A percentile compares a stretch with the other conserved stretches of the same genome.
Conservation (phyloP, 352 stramenopile species). For the Plasmopara muralis region DNA sequence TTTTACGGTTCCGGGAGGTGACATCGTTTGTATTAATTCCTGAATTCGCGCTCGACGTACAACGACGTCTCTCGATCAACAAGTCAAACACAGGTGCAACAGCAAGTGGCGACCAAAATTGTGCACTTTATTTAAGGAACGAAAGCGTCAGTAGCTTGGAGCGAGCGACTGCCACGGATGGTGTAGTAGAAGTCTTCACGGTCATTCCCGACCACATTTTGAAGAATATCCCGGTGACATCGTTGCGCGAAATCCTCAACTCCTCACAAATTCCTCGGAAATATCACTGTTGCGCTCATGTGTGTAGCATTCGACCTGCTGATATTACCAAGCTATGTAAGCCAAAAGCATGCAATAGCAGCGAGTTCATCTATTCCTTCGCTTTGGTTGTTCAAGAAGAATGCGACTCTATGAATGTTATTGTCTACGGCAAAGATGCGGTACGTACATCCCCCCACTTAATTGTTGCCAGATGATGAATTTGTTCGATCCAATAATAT, state of each 20-base stretch:
- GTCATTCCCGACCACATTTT: conserved; percentile 42
- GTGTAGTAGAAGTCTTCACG: conserved; percentile 16
- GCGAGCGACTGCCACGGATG: neutral
- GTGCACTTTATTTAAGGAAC: neutral
- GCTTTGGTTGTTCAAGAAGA: conserved; percentile 47
- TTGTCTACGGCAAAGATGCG: conserved; percentile 63
- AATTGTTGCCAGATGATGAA: neutral
- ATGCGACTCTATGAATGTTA: conserved; percentile 45
- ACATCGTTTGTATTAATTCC: conserved; percentile 60
- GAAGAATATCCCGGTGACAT: conserved; percentile 38
- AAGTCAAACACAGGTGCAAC: neutral
- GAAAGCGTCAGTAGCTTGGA: neutral
- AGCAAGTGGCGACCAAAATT: neutral
- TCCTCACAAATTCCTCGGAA: conserved; percentile 42
- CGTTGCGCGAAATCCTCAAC: conserved; percentile 28
- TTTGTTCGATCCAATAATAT: neutral
- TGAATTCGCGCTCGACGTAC: conserved; percentile 38
- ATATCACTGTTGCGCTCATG: conserved; percentile 51
- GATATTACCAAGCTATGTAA: conserved; percentile 50
- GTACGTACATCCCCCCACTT: conserved; percentile 24
- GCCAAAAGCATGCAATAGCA: conserved; percentile 12
- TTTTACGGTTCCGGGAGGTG: conserved; percentile 62
- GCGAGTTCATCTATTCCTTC: conserved; percentile 64
- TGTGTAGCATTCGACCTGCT: conserved; percentile 40
- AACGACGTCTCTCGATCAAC: conserved; percentile 21